phyloP scores from a whole-genome alignment of 495 filamentous ascomycete genomes.

The Tuber microsphaerosporum region DNA sequence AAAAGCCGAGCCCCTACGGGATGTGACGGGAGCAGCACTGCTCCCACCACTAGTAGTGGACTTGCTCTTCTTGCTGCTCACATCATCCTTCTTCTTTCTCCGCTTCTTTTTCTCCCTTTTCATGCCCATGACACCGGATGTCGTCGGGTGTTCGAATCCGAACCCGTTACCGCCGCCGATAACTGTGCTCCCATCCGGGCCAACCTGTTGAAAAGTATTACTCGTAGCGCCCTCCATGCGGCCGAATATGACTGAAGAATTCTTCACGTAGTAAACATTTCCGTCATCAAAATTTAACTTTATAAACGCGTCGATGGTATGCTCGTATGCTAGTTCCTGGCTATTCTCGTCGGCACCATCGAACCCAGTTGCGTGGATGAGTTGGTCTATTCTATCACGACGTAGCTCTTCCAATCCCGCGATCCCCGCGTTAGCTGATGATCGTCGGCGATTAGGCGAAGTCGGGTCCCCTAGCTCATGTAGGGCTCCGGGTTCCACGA shows the following conservation, averaged over 20 bases:
- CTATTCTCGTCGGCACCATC: background rate
- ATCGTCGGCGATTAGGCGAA: slow-evolving; percentile 25
- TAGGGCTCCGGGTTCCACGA: slow-evolving; percentile 35
- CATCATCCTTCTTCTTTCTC: slow-evolving; percentile 36
- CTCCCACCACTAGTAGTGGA: slow-evolving; percentile 24
- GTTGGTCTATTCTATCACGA: slow-evolving; percentile 13
- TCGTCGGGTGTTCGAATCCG: slow-evolving; percentile 32
- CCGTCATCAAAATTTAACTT: slow-evolving; percentile 41
- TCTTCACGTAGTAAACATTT: slow-evolving; percentile 41
- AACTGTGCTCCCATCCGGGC: slow-evolving; percentile 38
- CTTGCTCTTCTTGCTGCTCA: slow-evolving; percentile 8
- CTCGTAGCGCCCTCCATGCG: slow-evolving; percentile 32
- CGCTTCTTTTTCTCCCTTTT: slow-evolving; percentile 40
- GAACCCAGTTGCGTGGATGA: slow-evolving; percentile 33
- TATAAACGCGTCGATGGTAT: slow-evolving; percentile 38
- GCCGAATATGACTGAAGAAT: slow-evolving; percentile 36
- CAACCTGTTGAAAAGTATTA: slow-evolving; percentile 27
- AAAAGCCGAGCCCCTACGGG: background rate
- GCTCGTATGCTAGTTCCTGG: background rate
- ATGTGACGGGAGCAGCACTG: slow-evolving; percentile 8
- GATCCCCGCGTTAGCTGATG: slow-evolving; percentile 36
- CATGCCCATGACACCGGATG: slow-evolving; percentile 31
- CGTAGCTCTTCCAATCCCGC: slow-evolving; percentile 38
- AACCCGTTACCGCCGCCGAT: slow-evolving; percentile 24
- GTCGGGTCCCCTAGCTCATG: slow-evolving; percentile 31